Percentiles rank a stretch among this genome's conserved stretches.
Conservation (phyloP, 768 basidiomycete genomes). For the Kwoniella sp. region DNA sequence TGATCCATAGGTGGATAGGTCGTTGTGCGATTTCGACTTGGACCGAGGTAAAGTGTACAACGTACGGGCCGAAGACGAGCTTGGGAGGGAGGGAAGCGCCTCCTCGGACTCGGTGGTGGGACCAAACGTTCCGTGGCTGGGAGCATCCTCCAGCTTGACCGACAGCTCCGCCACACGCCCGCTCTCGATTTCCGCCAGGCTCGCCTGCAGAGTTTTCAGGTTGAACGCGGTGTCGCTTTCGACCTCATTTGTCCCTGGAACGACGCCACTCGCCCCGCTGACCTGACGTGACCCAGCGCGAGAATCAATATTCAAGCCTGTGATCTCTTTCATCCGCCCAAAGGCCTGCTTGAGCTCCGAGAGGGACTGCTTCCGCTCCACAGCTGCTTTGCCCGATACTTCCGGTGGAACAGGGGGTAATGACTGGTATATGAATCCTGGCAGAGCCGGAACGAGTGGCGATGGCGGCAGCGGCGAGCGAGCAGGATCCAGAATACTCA, state of each 20-base stretch:
- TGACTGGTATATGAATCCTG: not conserved
- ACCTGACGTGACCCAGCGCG: not conserved
- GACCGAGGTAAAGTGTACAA: slow-evolving; percentile 8
- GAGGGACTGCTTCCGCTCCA: slow-evolving; percentile 1
- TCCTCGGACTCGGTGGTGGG: not conserved
- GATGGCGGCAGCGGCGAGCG: slow-evolving; percentile 14
- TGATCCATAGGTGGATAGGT: slow-evolving; percentile 14
- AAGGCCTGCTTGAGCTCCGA: slow-evolving; percentile 17
- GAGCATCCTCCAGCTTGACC: not conserved
- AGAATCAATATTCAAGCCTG: slow-evolving; percentile 8
- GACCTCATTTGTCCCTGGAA: no score
- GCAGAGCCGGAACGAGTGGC: not conserved
- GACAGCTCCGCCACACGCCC: no score
- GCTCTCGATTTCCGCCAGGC: no score
- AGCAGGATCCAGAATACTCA: slow-evolving; percentile 19
- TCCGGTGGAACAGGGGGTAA: not conserved
- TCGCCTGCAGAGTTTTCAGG: no score
- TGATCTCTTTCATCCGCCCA: slow-evolving; percentile 12
- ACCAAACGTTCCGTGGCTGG: slow-evolving; percentile 4
- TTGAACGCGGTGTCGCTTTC: no score
- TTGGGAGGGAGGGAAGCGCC: not conserved
- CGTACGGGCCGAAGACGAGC: slow-evolving; percentile 2
- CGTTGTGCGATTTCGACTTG: slow-evolving; percentile 20
- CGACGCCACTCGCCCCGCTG: slow-evolving; percentile 4
- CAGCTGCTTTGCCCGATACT: not conserved